phyloP scores from a whole-genome alignment of 2,329 filamentous ascomycete species.

The Massarina eburnea region DNA sequence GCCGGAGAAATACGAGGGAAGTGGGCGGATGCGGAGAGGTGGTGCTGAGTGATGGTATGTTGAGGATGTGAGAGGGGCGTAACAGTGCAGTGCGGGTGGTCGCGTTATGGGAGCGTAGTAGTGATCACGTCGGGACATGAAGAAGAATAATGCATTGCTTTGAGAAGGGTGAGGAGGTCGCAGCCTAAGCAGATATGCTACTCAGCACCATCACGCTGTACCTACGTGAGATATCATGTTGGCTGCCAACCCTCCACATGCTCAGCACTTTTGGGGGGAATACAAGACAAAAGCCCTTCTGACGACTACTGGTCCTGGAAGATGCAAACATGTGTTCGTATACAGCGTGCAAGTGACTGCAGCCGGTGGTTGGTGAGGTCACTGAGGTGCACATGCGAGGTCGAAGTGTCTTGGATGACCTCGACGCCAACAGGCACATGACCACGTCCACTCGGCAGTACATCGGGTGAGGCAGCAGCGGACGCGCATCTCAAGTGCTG shows the following conservation, averaged over 20 bases:
- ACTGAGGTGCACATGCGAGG: constrained; percentile 31
- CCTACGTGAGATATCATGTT: constrained; percentile 3
- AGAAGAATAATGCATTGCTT: too few species aligned
- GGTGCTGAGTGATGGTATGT: constrained; percentile 25
- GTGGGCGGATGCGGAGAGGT: constrained; percentile 19
- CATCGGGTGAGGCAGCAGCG: constrained; percentile 19
- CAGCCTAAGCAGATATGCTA: constrained; percentile 3
- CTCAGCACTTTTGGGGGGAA: not conserved
- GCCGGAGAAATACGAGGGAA: constrained; percentile 23
- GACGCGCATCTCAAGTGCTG: constrained; percentile 26
- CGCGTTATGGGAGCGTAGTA: constrained; percentile 14
- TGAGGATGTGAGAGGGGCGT: constrained; percentile 21
- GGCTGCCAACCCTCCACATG: constrained; percentile 5
- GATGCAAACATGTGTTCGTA: constrained; percentile 31
- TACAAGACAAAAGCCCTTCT: constrained; percentile 19
- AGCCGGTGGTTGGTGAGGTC: constrained; percentile 25
- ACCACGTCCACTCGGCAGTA: constrained; percentile 6
- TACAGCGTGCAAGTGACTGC: constrained; percentile 27
- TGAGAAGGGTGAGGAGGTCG: too few species aligned
- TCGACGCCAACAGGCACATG: constrained; percentile 27
- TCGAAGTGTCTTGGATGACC: constrained; percentile 37
- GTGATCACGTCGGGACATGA: constrained; percentile 26
- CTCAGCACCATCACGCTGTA: constrained; percentile 3
- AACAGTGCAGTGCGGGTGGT: constrained; percentile 21
- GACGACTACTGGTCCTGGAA: constrained; percentile 27